Evolutionary conservation across 768 basidiomycete genomes (phyloP).

Genomic region (Butyriboletus loyo): DNA sequence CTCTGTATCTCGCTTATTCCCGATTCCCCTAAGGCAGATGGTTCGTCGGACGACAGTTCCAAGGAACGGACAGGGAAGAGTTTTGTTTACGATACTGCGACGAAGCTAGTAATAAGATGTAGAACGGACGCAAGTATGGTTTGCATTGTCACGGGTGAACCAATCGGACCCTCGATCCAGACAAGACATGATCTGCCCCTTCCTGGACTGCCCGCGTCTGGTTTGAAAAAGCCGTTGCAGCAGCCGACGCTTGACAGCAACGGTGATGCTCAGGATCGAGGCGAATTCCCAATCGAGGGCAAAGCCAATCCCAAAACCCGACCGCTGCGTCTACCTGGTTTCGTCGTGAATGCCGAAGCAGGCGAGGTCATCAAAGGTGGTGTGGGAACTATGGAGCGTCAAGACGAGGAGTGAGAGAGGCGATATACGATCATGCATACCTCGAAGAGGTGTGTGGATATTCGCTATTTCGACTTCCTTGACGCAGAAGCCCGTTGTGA

Average conservation of each 20-base stretch:
- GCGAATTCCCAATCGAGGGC: constrained; percentile 30
- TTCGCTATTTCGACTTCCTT: too few species aligned
- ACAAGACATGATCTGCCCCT: not conserved
- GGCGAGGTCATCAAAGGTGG: constrained; percentile 45
- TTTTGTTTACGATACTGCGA: not conserved
- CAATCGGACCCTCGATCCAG: not conserved
- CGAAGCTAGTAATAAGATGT: not conserved
- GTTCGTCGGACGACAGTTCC: not conserved
- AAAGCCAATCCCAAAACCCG: constrained; percentile 24
- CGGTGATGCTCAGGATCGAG: constrained; percentile 64
- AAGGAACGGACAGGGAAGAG: not conserved
- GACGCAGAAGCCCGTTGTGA: too few species aligned
- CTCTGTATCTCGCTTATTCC: not conserved
- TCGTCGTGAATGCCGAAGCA: constrained; percentile 55
- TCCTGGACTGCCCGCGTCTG: constrained; percentile 20
- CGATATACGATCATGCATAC: too few species aligned
- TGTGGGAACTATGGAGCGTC: too few species aligned
- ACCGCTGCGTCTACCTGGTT: constrained; percentile 54
- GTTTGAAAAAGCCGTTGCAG: too few species aligned
- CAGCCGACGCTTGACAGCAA: too few species aligned
- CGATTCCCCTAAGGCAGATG: not conserved
- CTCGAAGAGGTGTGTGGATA: too few species aligned
- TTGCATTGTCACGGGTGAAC: not conserved
- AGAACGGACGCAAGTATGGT: not conserved
- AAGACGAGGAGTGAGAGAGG: too few species aligned